These are phyloP conservation scores for Microdochium nivale DNA, from an alignment of 2,329 filamentous ascomycete genomes.

Conservation along the genomic window DNA sequence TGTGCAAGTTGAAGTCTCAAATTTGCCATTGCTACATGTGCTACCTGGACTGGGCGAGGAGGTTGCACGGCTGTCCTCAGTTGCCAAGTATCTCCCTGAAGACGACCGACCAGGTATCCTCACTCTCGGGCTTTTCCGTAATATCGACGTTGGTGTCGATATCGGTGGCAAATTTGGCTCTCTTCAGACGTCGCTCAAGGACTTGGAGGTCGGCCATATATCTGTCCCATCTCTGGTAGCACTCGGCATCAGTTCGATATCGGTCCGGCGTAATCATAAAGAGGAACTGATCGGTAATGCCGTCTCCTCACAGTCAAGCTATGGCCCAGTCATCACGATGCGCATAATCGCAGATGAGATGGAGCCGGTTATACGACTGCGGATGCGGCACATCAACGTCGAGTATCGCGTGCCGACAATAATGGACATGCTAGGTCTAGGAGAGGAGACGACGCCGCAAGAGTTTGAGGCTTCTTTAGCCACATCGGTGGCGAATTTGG, in stretches of 20 bases:
- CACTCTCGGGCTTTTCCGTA: slow-evolving; percentile 60
- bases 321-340: slow-evolving; percentile 63
- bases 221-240: slow-evolving; percentile 77
- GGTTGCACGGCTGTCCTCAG: slow-evolving; percentile 70
- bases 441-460: slow-evolving; percentile 57
- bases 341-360: slow-evolving; percentile 90
- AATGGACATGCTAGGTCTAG: slow-evolving; percentile 68
- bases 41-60: slow-evolving; percentile 70
- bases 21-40: slow-evolving; percentile 55
- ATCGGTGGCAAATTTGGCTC: slow-evolving; percentile 62
- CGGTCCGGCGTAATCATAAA: slow-evolving; percentile 52
- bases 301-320: slow-evolving; percentile 13
- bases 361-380: slow-evolving; percentile 82
- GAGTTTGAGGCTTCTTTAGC: slow-evolving; percentile 70
- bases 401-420: slow-evolving; percentile 85
- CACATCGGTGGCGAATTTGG: slow-evolving; percentile 70
- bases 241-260: slow-evolving; percentile 58
- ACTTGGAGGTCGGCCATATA: slow-evolving; percentile 71
- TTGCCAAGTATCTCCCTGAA: slow-evolving; percentile 91
- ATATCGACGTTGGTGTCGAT: slow-evolving; percentile 51
- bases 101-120: slow-evolving; percentile 88
- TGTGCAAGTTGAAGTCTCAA: slow-evolving; percentile 52
- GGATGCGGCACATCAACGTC: slow-evolving; percentile 73
- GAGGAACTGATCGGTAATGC: slow-evolving; percentile 63
- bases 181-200: slow-evolving; percentile 46